A percentile compares a stretch with the other conserved stretches of the same genome.
These are phyloP conservation scores for Aspergillus candidus DNA, from an alignment of 2,329 filamentous ascomycete species.

Conservation along the genomic window DNA sequence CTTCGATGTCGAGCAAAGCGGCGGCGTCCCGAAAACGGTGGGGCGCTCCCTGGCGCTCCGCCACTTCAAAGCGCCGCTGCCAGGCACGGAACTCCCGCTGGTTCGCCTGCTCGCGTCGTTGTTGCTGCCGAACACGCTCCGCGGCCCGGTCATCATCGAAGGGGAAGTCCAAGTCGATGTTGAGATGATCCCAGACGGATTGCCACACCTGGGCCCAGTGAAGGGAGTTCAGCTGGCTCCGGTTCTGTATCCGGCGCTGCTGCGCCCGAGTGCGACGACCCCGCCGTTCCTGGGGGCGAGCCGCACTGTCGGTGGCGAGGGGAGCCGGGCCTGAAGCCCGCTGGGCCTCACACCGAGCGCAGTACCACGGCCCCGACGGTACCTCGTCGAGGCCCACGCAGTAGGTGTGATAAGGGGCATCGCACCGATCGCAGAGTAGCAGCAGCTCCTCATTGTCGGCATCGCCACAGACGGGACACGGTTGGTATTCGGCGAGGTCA, in stretches of 20 bases:
- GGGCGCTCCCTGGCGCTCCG: slow-evolving; percentile 68
- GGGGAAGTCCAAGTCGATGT: slow-evolving; percentile 77
- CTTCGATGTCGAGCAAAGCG: slow-evolving; percentile 50
- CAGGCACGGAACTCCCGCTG: slow-evolving; percentile 61
- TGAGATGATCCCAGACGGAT: slow-evolving; percentile 72
- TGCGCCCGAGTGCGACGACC: slow-evolving; percentile 44
- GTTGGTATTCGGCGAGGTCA: slow-evolving; percentile 56
- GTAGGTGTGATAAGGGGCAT: slow-evolving; percentile 83
- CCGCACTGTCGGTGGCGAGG: slow-evolving; percentile 26
- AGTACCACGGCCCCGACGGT: slow-evolving; percentile 80
- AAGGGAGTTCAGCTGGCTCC: slow-evolving; percentile 42
- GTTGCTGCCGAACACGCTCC: slow-evolving; percentile 52
- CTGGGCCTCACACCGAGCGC: slow-evolving; percentile 65
- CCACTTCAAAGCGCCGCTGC: slow-evolving; percentile 78
- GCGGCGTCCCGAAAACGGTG: slow-evolving; percentile 67
- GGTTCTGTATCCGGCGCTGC: slow-evolving; percentile 36
- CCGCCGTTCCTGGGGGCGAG: slow-evolving; percentile 39
- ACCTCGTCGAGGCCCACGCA: slow-evolving; percentile 77
- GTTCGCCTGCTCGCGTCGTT: slow-evolving; percentile 44
- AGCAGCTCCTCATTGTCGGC: slow-evolving; percentile 77
- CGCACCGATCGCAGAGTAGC: slow-evolving; percentile 85
- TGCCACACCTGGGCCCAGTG: slow-evolving; percentile 80
- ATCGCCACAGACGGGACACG: slow-evolving; percentile 78
- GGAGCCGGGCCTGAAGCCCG: slow-evolving; percentile 35
- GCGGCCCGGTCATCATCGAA: slow-evolving; percentile 66